Conservation (phyloP, 371 early-diverging fungal species). For the Syncephalastrum racemosum region DNA sequence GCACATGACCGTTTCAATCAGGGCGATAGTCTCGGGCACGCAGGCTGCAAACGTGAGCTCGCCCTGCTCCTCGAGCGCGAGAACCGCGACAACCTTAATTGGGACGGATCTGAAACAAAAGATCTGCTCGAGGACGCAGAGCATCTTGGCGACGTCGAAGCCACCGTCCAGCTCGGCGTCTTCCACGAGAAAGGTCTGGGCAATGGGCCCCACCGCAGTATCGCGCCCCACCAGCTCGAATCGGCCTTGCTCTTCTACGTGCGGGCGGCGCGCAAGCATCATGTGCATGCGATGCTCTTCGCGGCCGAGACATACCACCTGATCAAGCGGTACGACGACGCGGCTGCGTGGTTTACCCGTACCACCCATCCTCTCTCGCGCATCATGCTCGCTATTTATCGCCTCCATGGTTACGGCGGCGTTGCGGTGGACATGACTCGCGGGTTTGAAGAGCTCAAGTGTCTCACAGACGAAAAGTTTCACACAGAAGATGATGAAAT, state of each 20-base stretch:
- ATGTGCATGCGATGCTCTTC: slow-evolving; percentile 15
- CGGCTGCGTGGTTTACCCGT: slow-evolving; percentile 16
- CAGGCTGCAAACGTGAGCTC: slow-evolving; percentile 25
- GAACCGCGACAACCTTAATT: slow-evolving; percentile 3
- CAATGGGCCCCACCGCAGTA: neutral
- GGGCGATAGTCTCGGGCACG: slow-evolving; percentile 15
- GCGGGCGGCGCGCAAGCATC: slow-evolving; percentile 14
- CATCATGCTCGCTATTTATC: slow-evolving; percentile 18
- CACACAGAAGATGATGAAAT: neutral
- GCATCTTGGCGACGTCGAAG: slow-evolving; percentile 20
- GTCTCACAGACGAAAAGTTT: neutral
- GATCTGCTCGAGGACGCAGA: slow-evolving; percentile 22
- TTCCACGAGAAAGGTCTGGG: slow-evolving; percentile 14
- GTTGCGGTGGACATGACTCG: slow-evolving; percentile 6
- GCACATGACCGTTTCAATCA: slow-evolving; percentile 16
- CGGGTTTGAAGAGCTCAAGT: slow-evolving; percentile 9
- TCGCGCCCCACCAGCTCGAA: slow-evolving; percentile 1
- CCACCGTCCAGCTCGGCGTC: slow-evolving; percentile 16
- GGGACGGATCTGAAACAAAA: slow-evolving; percentile 13
- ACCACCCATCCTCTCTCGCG: slow-evolving; percentile 11
- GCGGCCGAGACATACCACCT: slow-evolving; percentile 16
- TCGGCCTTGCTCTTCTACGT: slow-evolving; percentile 12
- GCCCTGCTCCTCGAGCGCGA: slow-evolving; percentile 15
- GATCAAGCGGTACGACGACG: slow-evolving; percentile 10
- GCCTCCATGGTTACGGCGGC: slow-evolving; percentile 14